phyloP scores from a whole-genome alignment of 345 rosid genomes.

The Xanthoceras sorbifolium region DNA sequence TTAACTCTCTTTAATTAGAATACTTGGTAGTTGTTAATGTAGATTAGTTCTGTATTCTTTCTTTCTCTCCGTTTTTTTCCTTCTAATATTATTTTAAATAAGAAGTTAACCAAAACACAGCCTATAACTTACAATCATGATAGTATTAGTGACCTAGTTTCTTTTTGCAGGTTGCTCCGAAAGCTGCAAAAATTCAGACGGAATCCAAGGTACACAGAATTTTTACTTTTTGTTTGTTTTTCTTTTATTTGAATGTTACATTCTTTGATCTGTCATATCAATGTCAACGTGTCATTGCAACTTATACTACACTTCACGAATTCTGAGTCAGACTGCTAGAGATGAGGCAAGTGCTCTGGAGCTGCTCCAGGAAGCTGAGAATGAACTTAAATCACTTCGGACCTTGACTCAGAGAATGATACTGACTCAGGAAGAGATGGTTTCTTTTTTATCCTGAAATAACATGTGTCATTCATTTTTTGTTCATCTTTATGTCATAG shows the following conservation, averaged over 20 bases:
- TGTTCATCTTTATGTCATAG: constrained; percentile 31
- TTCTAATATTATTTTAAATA: too few relatives aligned
- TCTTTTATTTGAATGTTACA: constrained; percentile 12
- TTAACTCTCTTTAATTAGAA: constrained; percentile 5
- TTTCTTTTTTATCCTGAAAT: constrained; percentile 31
- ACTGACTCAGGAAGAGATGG: constrained; percentile 92
- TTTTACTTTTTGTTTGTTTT: constrained; percentile 18
- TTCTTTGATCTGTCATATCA: background rate
- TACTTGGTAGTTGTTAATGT: constrained; percentile 2
- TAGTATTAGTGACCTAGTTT: constrained; percentile 18
- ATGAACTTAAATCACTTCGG: constrained; percentile 60
- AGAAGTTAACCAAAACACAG: constrained; percentile 8
- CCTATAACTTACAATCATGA: constrained; percentile 8
- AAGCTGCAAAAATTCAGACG: constrained; percentile 49
- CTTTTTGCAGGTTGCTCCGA: constrained; percentile 68
- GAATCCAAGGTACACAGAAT: constrained; percentile 72
- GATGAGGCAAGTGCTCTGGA: constrained; percentile 71
- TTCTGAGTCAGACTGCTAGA: constrained; percentile 56
- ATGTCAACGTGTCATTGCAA: constrained; percentile 3
- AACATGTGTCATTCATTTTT: constrained; percentile 14
- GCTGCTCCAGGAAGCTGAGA: constrained; percentile 65
- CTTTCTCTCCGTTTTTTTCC: background rate
- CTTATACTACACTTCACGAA: constrained; percentile 18
- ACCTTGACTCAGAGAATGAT: constrained; percentile 69
- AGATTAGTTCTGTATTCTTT: background rate